phyloP scores from a whole-genome alignment of 2,329 filamentous ascomycete genomes.

The Cordyceps cicadae region DNA sequence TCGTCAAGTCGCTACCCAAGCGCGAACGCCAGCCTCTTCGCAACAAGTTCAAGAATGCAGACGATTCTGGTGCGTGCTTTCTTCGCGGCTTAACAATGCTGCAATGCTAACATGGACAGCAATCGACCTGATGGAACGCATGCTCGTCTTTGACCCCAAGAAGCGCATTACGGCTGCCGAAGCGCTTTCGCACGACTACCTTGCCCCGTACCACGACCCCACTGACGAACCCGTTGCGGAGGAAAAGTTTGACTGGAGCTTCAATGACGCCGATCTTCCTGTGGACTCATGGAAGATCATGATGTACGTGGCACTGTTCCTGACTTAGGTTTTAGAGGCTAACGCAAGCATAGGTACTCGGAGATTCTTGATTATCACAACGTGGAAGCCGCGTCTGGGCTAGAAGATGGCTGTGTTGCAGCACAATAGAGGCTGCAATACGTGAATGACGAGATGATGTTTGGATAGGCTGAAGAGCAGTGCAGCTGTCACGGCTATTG shows the following conservation, averaged over 20 bases:
- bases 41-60: constrained; percentile 93
- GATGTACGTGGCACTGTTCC: constrained; percentile 59
- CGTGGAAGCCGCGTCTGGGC: constrained; percentile 50
- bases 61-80: constrained; percentile 59
- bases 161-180: constrained; percentile 83
- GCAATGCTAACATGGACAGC: constrained; percentile 45
- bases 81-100: neutral
- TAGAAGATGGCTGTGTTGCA: constrained; percentile 1
- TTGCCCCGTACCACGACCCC: constrained; percentile 93
- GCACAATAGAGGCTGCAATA: neutral
- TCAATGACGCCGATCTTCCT: constrained; percentile 94
- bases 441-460: neutral
- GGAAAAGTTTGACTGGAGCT: constrained; percentile 99
- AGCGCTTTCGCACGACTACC: constrained; percentile 84
- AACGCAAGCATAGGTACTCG: constrained; percentile 64
- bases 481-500: neutral
- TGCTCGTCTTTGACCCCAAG: constrained; percentile 98
- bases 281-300: constrained; percentile 99
- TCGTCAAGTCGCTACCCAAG: constrained; percentile 94
- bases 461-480: neutral
- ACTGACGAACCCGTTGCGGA: constrained; percentile 92
- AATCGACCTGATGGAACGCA: constrained; percentile 86
- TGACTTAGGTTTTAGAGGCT: neutral
- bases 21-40: constrained; percentile 79
- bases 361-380: constrained; percentile 99